phyloP scores from a whole-genome alignment of 371 early-diverging fungal genomes.

The Circinella umbellata region DNA sequence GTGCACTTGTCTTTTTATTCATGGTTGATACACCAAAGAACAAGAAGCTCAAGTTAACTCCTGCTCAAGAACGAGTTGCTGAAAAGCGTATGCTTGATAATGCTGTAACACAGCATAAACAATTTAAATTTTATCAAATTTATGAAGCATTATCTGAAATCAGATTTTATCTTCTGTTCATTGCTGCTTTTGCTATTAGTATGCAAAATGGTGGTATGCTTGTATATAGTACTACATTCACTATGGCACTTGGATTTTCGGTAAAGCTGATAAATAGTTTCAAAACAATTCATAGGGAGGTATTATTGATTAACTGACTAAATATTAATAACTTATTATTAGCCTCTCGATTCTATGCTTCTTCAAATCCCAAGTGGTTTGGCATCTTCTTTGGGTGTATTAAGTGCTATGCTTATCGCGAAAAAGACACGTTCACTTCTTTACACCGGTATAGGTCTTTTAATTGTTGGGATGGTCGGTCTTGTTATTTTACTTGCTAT shows the following conservation, averaged over 20 bases:
- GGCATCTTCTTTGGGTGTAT: conserved; percentile 19
- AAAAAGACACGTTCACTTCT: conserved; percentile 24
- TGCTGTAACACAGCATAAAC: conserved; percentile 26
- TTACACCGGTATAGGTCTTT: conserved; percentile 18
- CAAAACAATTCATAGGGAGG: no score
- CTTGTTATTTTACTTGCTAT: conserved; percentile 27
- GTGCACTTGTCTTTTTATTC: conserved; percentile 31
- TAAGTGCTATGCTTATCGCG: conserved; percentile 21
- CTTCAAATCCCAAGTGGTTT: conserved; percentile 34
- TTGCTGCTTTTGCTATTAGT: conserved; percentile 22
- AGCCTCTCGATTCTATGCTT: conserved; percentile 29
- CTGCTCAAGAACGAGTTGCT: conserved; percentile 34
- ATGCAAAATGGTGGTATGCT: conserved; percentile 41
- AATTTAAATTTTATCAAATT: conserved; percentile 30
- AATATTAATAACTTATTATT: no score
- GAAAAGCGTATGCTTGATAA: conserved; percentile 38
- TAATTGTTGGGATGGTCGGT: conserved; percentile 25
- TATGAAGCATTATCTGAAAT: conserved; percentile 37
- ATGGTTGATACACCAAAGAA: conserved; percentile 33
- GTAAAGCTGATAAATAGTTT: no score
- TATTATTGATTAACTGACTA: no score
- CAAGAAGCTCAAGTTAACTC: conserved; percentile 25
- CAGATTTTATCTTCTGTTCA: conserved; percentile 29
- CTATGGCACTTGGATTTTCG: conserved; percentile 37
- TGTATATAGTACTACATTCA: conserved; percentile 35